Percentiles rank a stretch among this genome's conserved stretches.
These are phyloP conservation scores for Eutrema japonicum DNA, from an alignment of 345 rosid genomes.

Conservation along the genomic window DNA sequence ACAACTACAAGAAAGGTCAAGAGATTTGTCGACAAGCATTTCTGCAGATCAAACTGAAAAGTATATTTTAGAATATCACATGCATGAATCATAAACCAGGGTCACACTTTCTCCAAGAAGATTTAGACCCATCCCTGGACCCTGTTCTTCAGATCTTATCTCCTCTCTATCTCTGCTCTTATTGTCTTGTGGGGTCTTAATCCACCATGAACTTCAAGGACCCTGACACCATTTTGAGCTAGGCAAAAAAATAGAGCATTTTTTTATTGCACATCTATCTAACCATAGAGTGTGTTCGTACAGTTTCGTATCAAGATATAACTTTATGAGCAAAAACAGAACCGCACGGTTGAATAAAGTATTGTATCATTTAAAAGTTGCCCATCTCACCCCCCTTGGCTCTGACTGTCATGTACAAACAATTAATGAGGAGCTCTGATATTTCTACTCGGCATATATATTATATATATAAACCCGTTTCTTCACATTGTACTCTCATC, in stretches of 20 bases:
- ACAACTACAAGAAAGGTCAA: conserved; percentile 23
- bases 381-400: conserved; percentile 45
- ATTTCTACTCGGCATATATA: conserved; percentile 44
- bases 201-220: conserved; percentile 30
- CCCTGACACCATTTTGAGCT: conserved; percentile 37
- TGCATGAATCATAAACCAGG: conserved; percentile 41
- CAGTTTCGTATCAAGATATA: conserved; percentile 52
- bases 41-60: conserved; percentile 33
- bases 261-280: conserved; percentile 13
- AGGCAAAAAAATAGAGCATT: neutral
- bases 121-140: conserved; percentile 59
- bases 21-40: conserved; percentile 13
- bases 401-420: conserved; percentile 55
- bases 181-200: conserved; percentile 69
- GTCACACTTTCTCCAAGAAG: conserved; percentile 68
- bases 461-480: conserved; percentile 39
- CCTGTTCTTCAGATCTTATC: conserved; percentile 60
- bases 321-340: conserved; percentile 36
- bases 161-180: conserved; percentile 43
- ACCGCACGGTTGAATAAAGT: conserved; percentile 47
- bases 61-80: conserved; percentile 48
- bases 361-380: conserved; percentile 33
- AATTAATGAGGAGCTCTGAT: conserved; percentile 50
- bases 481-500: conserved; percentile 39
- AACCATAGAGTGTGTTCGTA: conserved; percentile 53